Conservation (phyloP, 768 basidiomycete genomes). For the Hypsizygus marmoreus region DNA sequence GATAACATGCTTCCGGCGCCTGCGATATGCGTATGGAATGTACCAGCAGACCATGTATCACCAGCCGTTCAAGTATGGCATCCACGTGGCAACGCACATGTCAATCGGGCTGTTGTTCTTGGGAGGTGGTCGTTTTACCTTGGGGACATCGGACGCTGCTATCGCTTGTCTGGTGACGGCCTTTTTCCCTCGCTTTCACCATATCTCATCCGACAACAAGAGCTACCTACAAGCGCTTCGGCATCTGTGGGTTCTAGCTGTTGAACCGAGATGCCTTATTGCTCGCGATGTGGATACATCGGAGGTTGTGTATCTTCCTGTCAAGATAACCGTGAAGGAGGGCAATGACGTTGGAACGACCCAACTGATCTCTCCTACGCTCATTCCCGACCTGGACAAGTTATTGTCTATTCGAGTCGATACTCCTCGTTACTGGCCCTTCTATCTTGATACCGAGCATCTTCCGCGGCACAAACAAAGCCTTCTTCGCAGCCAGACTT, state of each 20-base stretch:
- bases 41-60: conserved; percentile 63
- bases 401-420: conserved; percentile 85
- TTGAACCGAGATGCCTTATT: conserved; percentile 90
- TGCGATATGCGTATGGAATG: conserved; percentile 90
- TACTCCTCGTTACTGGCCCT: conserved; percentile 95
- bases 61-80: conserved; percentile 78
- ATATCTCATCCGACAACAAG: conserved; percentile 81
- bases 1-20: conserved; percentile 81
- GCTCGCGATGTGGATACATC: conserved; percentile 91
- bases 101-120: conserved; percentile 91
- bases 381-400: conserved; percentile 86
- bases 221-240: conserved; percentile 90
- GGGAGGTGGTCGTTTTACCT: conserved; percentile 87
- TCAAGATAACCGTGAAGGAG: conserved; percentile 83
- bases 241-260: conserved; percentile 95
- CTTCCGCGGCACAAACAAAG: conserved; percentile 67
- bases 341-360: conserved; percentile 62
- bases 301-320: conserved; percentile 89
- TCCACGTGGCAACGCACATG: conserved; percentile 88
- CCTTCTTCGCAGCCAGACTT: conserved; percentile 75
- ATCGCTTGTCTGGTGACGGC: conserved; percentile 88
- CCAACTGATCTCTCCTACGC: conserved; percentile 87
- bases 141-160: conserved; percentile 90
- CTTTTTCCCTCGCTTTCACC: conserved; percentile 89
- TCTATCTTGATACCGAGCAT: conserved; percentile 76